Evolutionary conservation across 441 rosid species (phyloP).

Genomic region (Manihot esculenta): DNA sequence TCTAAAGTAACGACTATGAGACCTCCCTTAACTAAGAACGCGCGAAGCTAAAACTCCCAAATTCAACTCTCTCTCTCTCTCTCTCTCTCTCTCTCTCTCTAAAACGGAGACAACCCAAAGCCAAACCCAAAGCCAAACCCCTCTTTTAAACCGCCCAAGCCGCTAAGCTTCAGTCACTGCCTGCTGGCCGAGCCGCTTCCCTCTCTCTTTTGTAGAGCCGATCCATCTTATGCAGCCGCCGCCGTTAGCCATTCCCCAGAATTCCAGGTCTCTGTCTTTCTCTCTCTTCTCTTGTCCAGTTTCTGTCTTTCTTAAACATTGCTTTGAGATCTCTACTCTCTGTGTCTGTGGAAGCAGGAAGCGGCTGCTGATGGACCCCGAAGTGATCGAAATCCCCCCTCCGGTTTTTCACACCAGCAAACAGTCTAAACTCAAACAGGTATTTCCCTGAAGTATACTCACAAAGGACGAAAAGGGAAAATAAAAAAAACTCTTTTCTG

Average conservation of each 20-base stretch:
- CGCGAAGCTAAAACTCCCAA: not conserved
- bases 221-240: conserved; percentile 15
- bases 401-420: conserved; percentile 36
- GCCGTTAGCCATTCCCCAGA: conserved; percentile 6
- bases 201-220: conserved; percentile 6
- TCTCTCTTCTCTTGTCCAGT: not conserved
- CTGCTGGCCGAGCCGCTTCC: not conserved
- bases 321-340: conserved; percentile 13
- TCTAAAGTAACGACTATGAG: too few species aligned
- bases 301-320: conserved; percentile 1
- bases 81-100: not conserved
- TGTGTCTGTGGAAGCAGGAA: conserved; percentile 35
- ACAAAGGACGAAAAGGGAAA: not conserved
- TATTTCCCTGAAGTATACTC: conserved; percentile 8
- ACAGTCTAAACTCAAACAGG: conserved; percentile 49
- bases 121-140: not conserved
- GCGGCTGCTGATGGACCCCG: conserved; percentile 48
- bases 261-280: conserved; percentile 19
- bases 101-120: not conserved
- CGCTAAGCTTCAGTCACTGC: not conserved
- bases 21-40: not conserved
- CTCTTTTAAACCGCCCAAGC: not conserved
- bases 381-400: conserved; percentile 52
- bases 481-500: not conserved
- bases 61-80: not conserved